Base-by-base conservation (phyloP, 176 grass and related monocot species). In the Raddia guianensis region DNA sequence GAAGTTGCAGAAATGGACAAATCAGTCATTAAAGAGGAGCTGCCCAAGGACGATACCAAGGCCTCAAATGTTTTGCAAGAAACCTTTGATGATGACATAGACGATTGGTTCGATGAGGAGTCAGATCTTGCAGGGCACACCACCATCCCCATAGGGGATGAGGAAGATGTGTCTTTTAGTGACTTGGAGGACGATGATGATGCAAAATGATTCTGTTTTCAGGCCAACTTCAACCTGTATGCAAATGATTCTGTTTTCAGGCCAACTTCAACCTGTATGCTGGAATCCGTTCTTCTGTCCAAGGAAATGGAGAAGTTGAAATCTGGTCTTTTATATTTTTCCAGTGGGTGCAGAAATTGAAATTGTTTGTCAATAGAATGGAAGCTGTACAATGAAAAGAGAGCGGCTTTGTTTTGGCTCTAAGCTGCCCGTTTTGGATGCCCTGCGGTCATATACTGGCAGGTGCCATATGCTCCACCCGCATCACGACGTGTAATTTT, bases 121-220 rank as follows among this genome's bases (percentile, higher is more conserved):
- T 80, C 83, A 0, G 68, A 87, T 61, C 86, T 89, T 64, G 77
- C 82, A 51, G 86, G 82, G 57, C 84, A 84, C 48, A 84, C 70
- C 11, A 46, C 74, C 20, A 83, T 97, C 67, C 86, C 80, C 75
- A 84, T 97, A 49, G 91, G 86, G 5, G 81, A 85, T 1, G 93
- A 91, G 67, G 93, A 97, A 77, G 93, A 97, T 70, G 91, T 97
- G 59, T 93, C 91, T 47, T 97, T 97, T 77, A 97, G 93, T 77
- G 93, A 97, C 82, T 87, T 97, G 66, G 91, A 97, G 74, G 90
- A 96, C 0, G 93, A 97, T 33, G 93, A 97, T 20, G 90, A 92
- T 66, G 59, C 52, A 12, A 93, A 90, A 78, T 90, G 75, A 91
- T 70, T 42, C 47, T 68, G 61, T 9, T 20, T 59, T 37, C 32